Evolutionary conservation across 2,329 filamentous ascomycete species (phyloP).

Genomic region (Pseudocercospora pini-densiflorae): DNA sequence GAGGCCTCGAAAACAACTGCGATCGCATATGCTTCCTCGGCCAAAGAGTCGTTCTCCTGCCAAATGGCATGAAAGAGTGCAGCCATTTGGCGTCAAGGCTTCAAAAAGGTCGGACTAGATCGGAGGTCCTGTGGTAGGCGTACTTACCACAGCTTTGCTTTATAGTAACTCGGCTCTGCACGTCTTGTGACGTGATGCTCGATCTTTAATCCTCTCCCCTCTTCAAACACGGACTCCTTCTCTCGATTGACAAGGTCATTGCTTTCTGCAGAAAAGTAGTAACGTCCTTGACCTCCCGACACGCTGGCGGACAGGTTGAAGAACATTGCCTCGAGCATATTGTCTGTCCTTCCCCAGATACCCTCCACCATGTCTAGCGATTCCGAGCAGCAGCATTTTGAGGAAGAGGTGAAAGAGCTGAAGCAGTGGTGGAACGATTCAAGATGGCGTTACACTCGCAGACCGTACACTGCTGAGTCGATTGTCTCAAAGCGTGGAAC

Average conservation of each 20-base stretch:
- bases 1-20: constrained; percentile 24
- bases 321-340: constrained; percentile 37
- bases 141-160: constrained; percentile 12
- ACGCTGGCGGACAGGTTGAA: constrained; percentile 43
- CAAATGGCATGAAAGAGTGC: constrained; percentile 14
- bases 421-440: constrained; percentile 94
- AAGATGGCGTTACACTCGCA: constrained; percentile 90
- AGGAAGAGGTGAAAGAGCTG: constrained; percentile 82
- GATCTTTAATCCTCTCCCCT: constrained; percentile 23
- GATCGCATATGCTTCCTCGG: constrained; percentile 25
- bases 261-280: not conserved
- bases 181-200: constrained; percentile 27
- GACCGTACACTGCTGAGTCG: constrained; percentile 93
- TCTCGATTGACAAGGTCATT: constrained; percentile 14
- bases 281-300: constrained; percentile 13
- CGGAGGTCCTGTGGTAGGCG: constrained; percentile 19
- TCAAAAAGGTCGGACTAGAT: constrained; percentile 25
- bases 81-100: constrained; percentile 14
- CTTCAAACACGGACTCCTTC: constrained; percentile 20
- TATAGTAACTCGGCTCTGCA: constrained; percentile 14
- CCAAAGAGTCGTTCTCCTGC: constrained; percentile 11
- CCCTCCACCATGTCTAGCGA: constrained; percentile 44
- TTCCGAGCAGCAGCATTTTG: constrained; percentile 74
- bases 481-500: constrained; percentile 95
- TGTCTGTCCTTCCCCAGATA: constrained; percentile 34